A percentile compares a stretch with the other conserved stretches of the same genome.
These are phyloP conservation scores for Pyrenula aspistea DNA, from an alignment of 495 filamentous ascomycete genomes.

Conservation along the genomic window DNA sequence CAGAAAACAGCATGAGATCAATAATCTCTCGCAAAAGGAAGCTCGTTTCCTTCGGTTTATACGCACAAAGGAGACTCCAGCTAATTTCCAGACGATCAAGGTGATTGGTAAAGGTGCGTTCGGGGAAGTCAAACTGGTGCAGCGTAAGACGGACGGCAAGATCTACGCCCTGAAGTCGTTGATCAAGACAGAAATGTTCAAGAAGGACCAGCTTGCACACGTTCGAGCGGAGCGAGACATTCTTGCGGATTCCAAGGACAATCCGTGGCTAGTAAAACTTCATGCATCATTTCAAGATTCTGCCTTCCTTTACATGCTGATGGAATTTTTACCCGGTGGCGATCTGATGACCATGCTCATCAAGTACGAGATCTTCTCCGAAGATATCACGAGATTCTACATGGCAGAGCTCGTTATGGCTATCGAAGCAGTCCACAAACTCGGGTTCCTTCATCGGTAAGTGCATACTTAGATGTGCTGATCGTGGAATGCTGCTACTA, in stretches of 20 bases:
- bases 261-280: constrained; percentile 96
- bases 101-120: constrained; percentile 99
- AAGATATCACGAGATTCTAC: constrained; percentile 98
- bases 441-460: constrained; percentile 97
- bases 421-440: constrained; percentile 93
- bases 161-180: constrained; percentile 97
- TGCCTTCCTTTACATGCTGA: constrained; percentile 94
- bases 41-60: constrained; percentile 88
- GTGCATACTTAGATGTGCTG: constrained; percentile 11
- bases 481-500: constrained; percentile 2
- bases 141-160: constrained; percentile 90
- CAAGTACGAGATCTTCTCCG: constrained; percentile 98
- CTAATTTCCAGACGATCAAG: constrained; percentile 91
- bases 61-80: constrained; percentile 78
- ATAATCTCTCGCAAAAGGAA: constrained; percentile 69
- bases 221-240: constrained; percentile 97
- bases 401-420: constrained; percentile 97
- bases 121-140: constrained; percentile 93
- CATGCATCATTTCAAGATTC: constrained; percentile 95
- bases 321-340: constrained; percentile 97
- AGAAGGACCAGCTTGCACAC: constrained; percentile 98
- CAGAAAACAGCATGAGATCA: constrained; percentile 65
- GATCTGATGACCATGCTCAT: constrained; percentile 99
- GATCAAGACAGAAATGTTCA: constrained; percentile 99
- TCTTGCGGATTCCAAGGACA: constrained; percentile 87